Conservation (phyloP, 1,139 yeast genomes). For the Spathaspora jeffriesii region DNA sequence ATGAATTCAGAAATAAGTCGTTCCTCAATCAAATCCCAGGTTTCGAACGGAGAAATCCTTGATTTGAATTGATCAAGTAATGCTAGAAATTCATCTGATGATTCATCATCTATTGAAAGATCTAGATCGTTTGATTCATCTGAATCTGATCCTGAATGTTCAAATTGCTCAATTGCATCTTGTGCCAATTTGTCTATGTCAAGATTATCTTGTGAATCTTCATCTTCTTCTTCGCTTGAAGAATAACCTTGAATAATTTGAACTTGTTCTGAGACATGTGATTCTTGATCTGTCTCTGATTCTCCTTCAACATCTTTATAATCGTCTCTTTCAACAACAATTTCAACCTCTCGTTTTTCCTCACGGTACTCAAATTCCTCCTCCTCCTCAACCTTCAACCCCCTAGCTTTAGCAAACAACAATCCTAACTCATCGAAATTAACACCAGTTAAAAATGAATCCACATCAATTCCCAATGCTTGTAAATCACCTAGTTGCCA, state of each 20-base stretch:
- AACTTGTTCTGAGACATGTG: not conserved
- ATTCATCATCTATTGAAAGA: conserved; percentile 19
- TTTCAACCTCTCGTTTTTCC: conserved; percentile 8
- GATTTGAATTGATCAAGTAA: conserved; percentile 25
- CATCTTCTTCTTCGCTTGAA: conserved; percentile 15
- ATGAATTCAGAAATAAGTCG: conserved; percentile 30
- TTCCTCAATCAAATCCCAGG: conserved; percentile 43
- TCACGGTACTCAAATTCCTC: conserved; percentile 6
- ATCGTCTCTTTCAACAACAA: conserved; percentile 9
- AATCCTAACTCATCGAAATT: conserved; percentile 33
- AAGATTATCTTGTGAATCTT: conserved; percentile 7
- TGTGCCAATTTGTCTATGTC: conserved; percentile 5
- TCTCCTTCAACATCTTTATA: not conserved
- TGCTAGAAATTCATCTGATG: conserved; percentile 15
- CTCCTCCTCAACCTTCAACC: conserved; percentile 18
- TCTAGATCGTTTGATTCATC: conserved; percentile 17
- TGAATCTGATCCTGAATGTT: conserved; percentile 5
- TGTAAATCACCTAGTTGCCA: conserved; percentile 36
- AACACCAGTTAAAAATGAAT: conserved; percentile 18
- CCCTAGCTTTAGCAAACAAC: conserved; percentile 32
- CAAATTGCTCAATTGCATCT: conserved; percentile 8
- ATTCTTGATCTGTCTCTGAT: not conserved
- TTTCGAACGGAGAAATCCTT: conserved; percentile 32
- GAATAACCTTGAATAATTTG: conserved; percentile 13
- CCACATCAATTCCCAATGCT: conserved; percentile 16